Conservation (phyloP, 2,329 filamentous ascomycete genomes). For the Fusarium vanettenii region DNA sequence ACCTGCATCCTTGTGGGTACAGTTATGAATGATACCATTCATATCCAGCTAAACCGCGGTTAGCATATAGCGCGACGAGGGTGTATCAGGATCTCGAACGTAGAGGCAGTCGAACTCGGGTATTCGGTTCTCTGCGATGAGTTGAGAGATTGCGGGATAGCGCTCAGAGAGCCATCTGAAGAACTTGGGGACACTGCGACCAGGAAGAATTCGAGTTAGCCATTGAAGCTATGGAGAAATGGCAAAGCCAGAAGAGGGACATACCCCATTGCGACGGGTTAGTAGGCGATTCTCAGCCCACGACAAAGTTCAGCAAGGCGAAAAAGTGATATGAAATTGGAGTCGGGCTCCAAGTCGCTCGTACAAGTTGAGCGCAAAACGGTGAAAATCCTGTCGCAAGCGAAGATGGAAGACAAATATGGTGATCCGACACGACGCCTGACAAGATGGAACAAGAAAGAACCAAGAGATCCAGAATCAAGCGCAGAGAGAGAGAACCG, state of each 20-base stretch:
- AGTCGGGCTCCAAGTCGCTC: constrained; percentile 19
- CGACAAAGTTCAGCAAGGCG: constrained; percentile 16
- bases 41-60: constrained; percentile 76
- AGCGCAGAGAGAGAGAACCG: constrained; percentile 7
- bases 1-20: constrained; percentile 91
- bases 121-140: constrained; percentile 98
- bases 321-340: constrained; percentile 8
- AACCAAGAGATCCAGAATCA: constrained; percentile 6
- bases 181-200: constrained; percentile 80
- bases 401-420: constrained; percentile 25
- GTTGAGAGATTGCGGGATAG: constrained; percentile 97
- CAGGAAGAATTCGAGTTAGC: constrained; percentile 29
- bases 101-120: constrained; percentile 99
- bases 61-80: constrained; percentile 31
- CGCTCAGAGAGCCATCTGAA: constrained; percentile 99
- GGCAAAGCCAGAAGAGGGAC: background rate
- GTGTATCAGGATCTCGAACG: constrained; percentile 56
- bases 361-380: constrained; percentile 32
- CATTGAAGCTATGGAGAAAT: background rate
- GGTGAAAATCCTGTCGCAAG: constrained; percentile 34
- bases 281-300: constrained; percentile 39
- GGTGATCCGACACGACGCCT: constrained; percentile 26
- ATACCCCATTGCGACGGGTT: constrained; percentile 46
- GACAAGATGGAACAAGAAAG: constrained; percentile 6
- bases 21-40: constrained; percentile 99